Percentiles rank a stretch among this genome's conserved stretches.
These are phyloP conservation scores for Przewalskia tangutica DNA, from an alignment of 257 asterid species.

Conservation along the genomic window DNA sequence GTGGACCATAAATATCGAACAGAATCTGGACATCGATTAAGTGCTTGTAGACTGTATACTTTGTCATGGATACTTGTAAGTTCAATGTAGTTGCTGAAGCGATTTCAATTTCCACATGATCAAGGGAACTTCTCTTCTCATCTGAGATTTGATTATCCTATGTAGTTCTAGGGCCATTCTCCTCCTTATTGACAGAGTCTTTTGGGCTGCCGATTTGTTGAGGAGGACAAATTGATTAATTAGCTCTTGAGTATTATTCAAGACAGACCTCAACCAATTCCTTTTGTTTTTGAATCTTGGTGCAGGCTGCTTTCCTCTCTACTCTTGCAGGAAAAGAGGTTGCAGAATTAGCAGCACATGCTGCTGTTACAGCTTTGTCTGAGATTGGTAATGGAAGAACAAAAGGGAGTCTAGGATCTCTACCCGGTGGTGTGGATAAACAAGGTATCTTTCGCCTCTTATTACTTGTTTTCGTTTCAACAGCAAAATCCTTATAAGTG, in stretches of 20 bases:
- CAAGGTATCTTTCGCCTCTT: constrained; percentile 35
- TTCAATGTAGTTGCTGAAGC: background rate
- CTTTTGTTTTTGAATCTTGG: constrained; percentile 2
- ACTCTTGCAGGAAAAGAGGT: constrained; percentile 78
- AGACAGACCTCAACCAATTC: background rate
- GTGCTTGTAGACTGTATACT: background rate
- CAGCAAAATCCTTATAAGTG: background rate
- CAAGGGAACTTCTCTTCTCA: background rate
- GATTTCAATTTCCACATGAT: background rate
- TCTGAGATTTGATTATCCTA: background rate
- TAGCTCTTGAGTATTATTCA: background rate
- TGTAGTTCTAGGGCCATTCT: too few relatives aligned
- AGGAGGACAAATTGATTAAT: background rate
- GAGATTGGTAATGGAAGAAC: constrained; percentile 31
- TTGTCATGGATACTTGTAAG: background rate
- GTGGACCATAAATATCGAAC: background rate
- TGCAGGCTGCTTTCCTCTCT: constrained; percentile 84
- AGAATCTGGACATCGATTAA: background rate
- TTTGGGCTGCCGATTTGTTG: constrained; percentile 2
- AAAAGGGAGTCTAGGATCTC: constrained; percentile 18
- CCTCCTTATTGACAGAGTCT: background rate
- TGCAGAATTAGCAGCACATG: constrained; percentile 73
- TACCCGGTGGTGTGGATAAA: constrained; percentile 14
- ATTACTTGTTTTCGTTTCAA: background rate
- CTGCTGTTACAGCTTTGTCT: constrained; percentile 69